A percentile compares a stretch with the other conserved stretches of the same genome.
These are phyloP conservation scores for Mesembryanthemum crystallinum DNA, from an alignment of 148 eudicot genomes.

Conservation along the genomic window DNA sequence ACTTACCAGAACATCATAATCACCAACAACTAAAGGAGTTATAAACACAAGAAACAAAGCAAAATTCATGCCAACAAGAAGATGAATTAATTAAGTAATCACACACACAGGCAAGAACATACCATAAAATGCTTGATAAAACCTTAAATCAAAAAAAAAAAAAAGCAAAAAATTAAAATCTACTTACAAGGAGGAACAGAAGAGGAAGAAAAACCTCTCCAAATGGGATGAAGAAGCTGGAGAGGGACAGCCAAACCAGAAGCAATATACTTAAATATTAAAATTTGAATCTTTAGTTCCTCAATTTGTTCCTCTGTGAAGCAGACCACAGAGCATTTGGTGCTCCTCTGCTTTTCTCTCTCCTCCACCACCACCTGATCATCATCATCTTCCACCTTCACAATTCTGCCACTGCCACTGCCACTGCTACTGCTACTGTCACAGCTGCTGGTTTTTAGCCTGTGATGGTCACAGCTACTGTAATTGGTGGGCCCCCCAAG, in stretches of 20 bases:
- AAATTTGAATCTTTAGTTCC: conserved; percentile 32
- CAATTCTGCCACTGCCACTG: conserved; percentile 5
- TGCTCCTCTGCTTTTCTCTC: conserved; percentile 27
- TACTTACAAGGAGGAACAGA: conserved; percentile 22
- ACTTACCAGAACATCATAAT: background rate
- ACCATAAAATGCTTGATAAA: background rate
- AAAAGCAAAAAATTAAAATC: background rate
- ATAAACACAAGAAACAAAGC: background rate
- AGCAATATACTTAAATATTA: conserved; percentile 36
- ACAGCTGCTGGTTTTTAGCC: conserved; percentile 21
- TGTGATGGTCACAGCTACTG: background rate
- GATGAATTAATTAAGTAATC: background rate
- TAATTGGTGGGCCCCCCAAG: conserved; percentile 26
- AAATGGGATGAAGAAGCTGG: conserved; percentile 36
- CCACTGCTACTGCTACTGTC: conserved; percentile 6
- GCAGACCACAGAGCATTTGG: conserved; percentile 20
- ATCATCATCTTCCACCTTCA: conserved; percentile 24
- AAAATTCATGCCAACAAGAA: background rate
- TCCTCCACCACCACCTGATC: conserved; percentile 25
- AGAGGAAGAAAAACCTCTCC: conserved; percentile 21
- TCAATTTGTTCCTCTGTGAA: conserved; percentile 44
- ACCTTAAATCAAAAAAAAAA: background rate
- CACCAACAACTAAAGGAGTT: background rate
- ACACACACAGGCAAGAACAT: background rate
- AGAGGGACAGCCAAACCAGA: conserved; percentile 37